A percentile compares a stretch with the other conserved stretches of the same genome.
These are phyloP conservation scores for Rhizomucor miehei DNA, from an alignment of 371 early-diverging fungal species.

Conservation along the genomic window DNA sequence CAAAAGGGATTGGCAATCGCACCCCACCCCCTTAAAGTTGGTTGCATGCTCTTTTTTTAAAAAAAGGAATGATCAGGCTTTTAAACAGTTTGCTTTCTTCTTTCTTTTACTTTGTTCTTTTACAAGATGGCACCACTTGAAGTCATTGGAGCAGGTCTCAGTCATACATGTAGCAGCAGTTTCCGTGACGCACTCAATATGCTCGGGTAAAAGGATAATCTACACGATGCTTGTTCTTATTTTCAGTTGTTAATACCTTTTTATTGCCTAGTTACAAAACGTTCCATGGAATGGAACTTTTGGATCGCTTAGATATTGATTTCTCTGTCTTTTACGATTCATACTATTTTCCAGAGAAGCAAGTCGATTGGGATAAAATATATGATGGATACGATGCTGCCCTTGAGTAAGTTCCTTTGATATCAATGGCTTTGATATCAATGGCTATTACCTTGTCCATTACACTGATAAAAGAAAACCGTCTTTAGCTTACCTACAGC, in stretches of 20 bases:
- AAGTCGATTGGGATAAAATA: conserved; percentile 8
- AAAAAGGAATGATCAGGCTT: too few species aligned
- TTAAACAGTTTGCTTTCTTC: too few species aligned
- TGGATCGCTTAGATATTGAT: conserved; percentile 9
- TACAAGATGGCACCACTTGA: conserved; percentile 7
- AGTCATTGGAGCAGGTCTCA: conserved; percentile 8
- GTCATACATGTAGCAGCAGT: conserved; percentile 8
- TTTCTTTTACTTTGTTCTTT: background rate
- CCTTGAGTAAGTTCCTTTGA: conserved; percentile 1
- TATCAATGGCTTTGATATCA: too few species aligned
- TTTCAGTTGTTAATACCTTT: too few species aligned
- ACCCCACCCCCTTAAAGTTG: too few species aligned
- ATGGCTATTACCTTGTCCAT: too few species aligned
- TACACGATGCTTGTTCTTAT: background rate
- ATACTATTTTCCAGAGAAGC: conserved; percentile 9
- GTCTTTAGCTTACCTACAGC: conserved; percentile 6
- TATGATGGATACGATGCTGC: conserved; percentile 13
- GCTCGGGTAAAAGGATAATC: conserved; percentile 9
- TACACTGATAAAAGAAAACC: too few species aligned
- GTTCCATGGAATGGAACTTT: conserved; percentile 6
- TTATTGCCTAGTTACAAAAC: conserved; percentile 8
- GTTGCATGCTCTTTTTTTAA: too few species aligned
- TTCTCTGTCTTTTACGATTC: conserved; percentile 17
- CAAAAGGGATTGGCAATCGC: too few species aligned
- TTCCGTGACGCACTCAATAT: conserved; percentile 6